These are phyloP conservation scores for Petasospora rhodanensis DNA, from an alignment of 1,139 yeast species.

Conservation along the genomic window DNA sequence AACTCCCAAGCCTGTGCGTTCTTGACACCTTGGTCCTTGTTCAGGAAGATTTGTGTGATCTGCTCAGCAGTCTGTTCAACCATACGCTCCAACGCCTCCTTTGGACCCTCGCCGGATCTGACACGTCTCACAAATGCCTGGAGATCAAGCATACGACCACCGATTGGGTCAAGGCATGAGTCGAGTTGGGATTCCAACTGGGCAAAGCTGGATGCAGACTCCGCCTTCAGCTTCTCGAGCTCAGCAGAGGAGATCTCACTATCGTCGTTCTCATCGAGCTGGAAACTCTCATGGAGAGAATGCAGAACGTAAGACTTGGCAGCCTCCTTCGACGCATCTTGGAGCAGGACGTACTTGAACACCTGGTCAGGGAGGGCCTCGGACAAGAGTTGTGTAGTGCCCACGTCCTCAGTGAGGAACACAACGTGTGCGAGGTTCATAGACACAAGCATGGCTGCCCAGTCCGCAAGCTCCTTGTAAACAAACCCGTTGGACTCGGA, in stretches of 20 bases:
- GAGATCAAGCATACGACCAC: slow-evolving; percentile 92
- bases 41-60: slow-evolving; percentile 73
- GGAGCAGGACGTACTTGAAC: slow-evolving; percentile 65
- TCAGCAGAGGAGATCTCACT: slow-evolving; percentile 9
- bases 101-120: slow-evolving; percentile 79
- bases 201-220: slow-evolving; percentile 17
- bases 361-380: slow-evolving; percentile 82
- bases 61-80: slow-evolving; percentile 83
- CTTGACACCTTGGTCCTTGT: slow-evolving; percentile 51
- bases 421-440: slow-evolving; percentile 87
- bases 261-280: slow-evolving; percentile 19
- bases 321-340: slow-evolving; percentile 74
- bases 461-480: slow-evolving; percentile 76
- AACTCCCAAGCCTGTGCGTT: slow-evolving; percentile 88
- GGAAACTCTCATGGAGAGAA: slow-evolving; percentile 41
- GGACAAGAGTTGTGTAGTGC: slow-evolving; percentile 63
- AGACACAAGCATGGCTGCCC: slow-evolving; percentile 78
- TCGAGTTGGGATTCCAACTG: slow-evolving; percentile 37
- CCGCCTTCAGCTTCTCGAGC: slow-evolving; percentile 16
- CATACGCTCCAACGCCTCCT: slow-evolving; percentile 74
- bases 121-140: slow-evolving; percentile 88
- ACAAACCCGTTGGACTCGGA: slow-evolving; percentile 63
- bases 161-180: slow-evolving; percentile 64
- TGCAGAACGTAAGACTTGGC: slow-evolving; percentile 68
- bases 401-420: slow-evolving; percentile 79